Evolutionary conservation across 352 stramenopile species (phyloP), one percentile per base, ranked within the genome.

Genomic region (Peronospora farinosa): DNA sequence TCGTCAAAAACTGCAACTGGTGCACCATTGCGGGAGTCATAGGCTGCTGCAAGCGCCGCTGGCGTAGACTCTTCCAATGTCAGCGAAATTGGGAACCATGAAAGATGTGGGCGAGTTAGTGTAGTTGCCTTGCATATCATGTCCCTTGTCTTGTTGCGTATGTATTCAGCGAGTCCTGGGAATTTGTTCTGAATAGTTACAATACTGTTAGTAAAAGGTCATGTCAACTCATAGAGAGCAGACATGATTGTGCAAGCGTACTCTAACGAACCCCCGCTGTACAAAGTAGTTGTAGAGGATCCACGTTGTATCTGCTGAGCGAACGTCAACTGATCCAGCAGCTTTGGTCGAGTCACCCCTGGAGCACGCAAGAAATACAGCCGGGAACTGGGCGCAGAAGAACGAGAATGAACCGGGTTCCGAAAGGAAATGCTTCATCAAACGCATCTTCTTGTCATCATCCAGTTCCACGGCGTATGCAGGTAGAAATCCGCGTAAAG

Each of bases 221-320:
- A 41, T 7, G 5, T 39, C 11, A 33, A 25, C 11, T 25, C 8
- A 63, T 28, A 40, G 15, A 27, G 42, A 48, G 42, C 13, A 12
- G n/a, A 47, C 13, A 9, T 32, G 10, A 37, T 1, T 23, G 38
- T 13, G 5, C 16, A 38, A 47, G 67, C 73, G 25, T 67, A 93
- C 83, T 52, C 72, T 75, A 19, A 61, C 46, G 47, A 93, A 86
- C 2, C 65, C 74, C 19, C 79, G 76, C 46, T 88, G 78, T 5
- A 85, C 35, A 46, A 77, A 83, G 54, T 89, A 90, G 50, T 90
- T 92, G 69, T 88, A 89, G 10, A 86, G 61, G 11, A 79, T 51
- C 56, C 68, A 65, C 8, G 69, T 79, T 15, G 44, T 58, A 9
- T 50, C 51, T 17, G 36, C 39, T 30, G 55, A n/a, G 10, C 19